A percentile compares a stretch with the other conserved stretches of the same genome.
Evolutionary conservation across 306 rosid species (phyloP).

Genomic region (Vigna mungo): DNA sequence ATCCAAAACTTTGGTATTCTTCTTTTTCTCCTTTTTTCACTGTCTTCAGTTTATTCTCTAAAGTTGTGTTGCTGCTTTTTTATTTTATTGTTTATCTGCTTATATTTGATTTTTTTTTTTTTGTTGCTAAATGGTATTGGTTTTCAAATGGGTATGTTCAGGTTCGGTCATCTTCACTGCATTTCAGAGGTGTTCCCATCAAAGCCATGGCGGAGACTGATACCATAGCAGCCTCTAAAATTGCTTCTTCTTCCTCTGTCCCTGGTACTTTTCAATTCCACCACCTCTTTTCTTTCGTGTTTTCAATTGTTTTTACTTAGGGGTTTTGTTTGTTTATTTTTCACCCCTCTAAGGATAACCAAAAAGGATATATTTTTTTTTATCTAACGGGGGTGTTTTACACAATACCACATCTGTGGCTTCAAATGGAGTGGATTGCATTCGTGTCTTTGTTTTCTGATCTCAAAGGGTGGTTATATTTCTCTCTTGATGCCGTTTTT

Average conservation of each 20-base stretch:
- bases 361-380: background rate
- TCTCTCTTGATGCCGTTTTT: background rate
- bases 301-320: background rate
- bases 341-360: no score
- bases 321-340: background rate
- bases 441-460: conserved; percentile 60
- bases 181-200: conserved; percentile 49
- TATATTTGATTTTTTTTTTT: background rate
- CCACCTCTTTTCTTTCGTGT: background rate
- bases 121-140: conserved; percentile 18
- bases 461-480: conserved; percentile 4
- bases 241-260: conserved; percentile 45
- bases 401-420: background rate
- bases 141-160: conserved; percentile 39
- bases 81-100: background rate
- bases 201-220: conserved; percentile 70
- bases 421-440: conserved; percentile 42
- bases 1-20: conserved; percentile 39
- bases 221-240: conserved; percentile 40
- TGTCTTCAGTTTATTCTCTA: background rate
- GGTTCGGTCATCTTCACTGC: conserved; percentile 44
- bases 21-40: background rate
- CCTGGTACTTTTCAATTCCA: conserved; percentile 50
- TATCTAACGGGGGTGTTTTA: background rate
- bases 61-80: background rate